Conservation (phyloP, 2,329 filamentous ascomycete genomes). For the Phyllosticta capitalensis region DNA sequence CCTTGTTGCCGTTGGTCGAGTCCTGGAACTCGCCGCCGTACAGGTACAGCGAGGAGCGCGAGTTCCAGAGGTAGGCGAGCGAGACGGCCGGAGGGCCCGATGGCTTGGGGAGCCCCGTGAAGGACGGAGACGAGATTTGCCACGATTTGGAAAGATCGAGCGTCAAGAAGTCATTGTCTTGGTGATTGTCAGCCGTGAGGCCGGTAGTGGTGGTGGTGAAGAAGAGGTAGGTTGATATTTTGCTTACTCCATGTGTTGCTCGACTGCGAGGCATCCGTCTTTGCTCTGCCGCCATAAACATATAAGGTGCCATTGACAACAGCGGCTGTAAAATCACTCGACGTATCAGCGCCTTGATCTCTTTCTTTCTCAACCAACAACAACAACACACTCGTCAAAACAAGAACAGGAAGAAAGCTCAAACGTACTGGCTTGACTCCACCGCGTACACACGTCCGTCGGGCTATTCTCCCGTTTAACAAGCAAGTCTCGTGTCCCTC, state of each 20-base stretch:
- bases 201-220: slow-evolving; percentile 11
- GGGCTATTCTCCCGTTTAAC: slow-evolving; percentile 22
- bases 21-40: slow-evolving; percentile 69
- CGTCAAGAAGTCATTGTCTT: slow-evolving; percentile 61
- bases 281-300: slow-evolving; percentile 63
- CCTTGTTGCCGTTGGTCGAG: slow-evolving; percentile 25
- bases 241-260: slow-evolving; percentile 61
- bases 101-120: slow-evolving; percentile 54
- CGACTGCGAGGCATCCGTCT: slow-evolving; percentile 46
- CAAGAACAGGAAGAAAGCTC: not conserved
- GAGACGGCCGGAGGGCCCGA: slow-evolving; percentile 62
- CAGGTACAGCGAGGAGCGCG: slow-evolving; percentile 58
- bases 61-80: slow-evolving; percentile 68
- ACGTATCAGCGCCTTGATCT: too few species aligned
- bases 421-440: slow-evolving; percentile 24
- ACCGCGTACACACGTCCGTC: slow-evolving; percentile 27
- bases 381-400: slow-evolving; percentile 11
- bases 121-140: slow-evolving; percentile 53
- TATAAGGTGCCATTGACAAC: slow-evolving; percentile 67
- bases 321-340: slow-evolving; percentile 45
- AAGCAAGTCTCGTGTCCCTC: not conserved
- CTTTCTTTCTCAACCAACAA: slow-evolving; percentile 1
- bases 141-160: slow-evolving; percentile 67
- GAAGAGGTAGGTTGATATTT: not conserved
- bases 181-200: slow-evolving; percentile 12